Percentiles rank a stretch among this genome's conserved stretches.
These are phyloP conservation scores for Pythium chondricola DNA, from an alignment of 352 stramenopile genomes.

Conservation along the genomic window DNA sequence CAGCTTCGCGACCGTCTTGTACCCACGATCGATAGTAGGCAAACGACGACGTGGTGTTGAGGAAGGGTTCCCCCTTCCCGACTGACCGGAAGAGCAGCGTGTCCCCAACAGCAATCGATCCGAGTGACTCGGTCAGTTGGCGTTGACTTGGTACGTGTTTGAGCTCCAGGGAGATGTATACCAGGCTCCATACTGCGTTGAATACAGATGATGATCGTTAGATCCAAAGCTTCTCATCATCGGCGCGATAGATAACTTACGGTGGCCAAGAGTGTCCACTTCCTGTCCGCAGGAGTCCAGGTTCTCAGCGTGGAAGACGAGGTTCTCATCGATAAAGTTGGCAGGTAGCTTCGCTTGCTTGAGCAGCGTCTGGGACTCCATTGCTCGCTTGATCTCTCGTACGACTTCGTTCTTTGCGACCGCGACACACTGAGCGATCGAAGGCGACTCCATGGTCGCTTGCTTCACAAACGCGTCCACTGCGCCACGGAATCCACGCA, in stretches of 20 bases:
- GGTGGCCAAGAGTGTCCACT: constrained; percentile 9
- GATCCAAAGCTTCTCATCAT: background rate
- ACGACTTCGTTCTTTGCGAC: constrained; percentile 6
- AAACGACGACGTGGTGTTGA: constrained; percentile 55
- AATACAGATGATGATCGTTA: background rate
- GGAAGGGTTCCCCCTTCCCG: background rate
- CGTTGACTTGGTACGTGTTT: constrained; percentile 26
- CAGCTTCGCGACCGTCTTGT: constrained; percentile 35
- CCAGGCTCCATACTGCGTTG: constrained; percentile 38
- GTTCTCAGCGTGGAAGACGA: constrained; percentile 29
- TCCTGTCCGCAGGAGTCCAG: constrained; percentile 37
- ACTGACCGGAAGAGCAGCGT: constrained; percentile 29
- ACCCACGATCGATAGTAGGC: constrained; percentile 63
- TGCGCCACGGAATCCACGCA: constrained; percentile 33
- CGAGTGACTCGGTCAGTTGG: constrained; percentile 20
- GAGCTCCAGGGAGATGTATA: constrained; percentile 47
- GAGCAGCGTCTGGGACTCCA: constrained; percentile 13
- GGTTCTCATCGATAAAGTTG: constrained; percentile 31
- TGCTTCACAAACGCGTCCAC: constrained; percentile 13
- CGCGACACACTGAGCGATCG: background rate
- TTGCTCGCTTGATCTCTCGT: constrained; percentile 4
- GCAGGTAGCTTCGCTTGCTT: constrained; percentile 13
- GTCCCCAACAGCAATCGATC: constrained; percentile 51
- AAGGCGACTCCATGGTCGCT: background rate
- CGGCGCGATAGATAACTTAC: constrained; percentile 5